These are phyloP conservation scores for Urtica urens DNA, from an alignment of 306 rosid genomes.

Conservation along the genomic window DNA sequence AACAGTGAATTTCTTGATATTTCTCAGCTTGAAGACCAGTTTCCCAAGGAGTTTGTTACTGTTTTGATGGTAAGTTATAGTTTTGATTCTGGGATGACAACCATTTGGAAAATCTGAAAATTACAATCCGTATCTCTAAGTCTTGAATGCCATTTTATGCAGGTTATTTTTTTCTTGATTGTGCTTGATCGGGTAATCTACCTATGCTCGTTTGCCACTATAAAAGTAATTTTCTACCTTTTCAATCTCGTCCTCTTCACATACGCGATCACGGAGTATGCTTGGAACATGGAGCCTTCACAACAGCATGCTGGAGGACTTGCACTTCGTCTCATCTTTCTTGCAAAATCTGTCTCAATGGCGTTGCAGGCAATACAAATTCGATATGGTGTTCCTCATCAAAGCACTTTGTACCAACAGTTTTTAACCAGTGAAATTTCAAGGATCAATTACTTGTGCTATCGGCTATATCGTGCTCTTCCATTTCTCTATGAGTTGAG, in stretches of 20 bases:
- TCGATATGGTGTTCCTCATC: conserved; percentile 74
- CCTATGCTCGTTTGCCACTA: conserved; percentile 88
- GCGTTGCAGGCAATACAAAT: conserved; percentile 93
- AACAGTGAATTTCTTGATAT: conserved; percentile 85
- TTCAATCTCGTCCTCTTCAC: conserved; percentile 92
- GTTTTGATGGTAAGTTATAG: conserved; percentile 62
- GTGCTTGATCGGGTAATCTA: conserved; percentile 91
- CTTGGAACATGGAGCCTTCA: conserved; percentile 78
- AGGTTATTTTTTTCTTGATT: conserved; percentile 91
- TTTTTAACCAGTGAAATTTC: conserved; percentile 95
- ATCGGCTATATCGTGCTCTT: conserved; percentile 86
- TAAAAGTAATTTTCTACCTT: conserved; percentile 84
- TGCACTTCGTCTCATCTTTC: conserved; percentile 79
- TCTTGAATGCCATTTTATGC: conserved; percentile 37
- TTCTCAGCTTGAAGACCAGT: conserved; percentile 93
- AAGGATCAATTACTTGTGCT: conserved; percentile 71
- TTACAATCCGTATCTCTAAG: too few relatives aligned
- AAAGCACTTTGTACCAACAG: conserved; percentile 82
- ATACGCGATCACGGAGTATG: conserved; percentile 76
- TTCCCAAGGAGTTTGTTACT: conserved; percentile 85
- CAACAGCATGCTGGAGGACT: conserved; percentile 47
- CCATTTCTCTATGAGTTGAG: conserved; percentile 96
- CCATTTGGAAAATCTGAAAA: too few relatives aligned
- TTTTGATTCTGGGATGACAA: too few relatives aligned
- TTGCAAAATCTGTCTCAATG: conserved; percentile 81